phyloP scores from a whole-genome alignment of 2,329 filamentous ascomycete genomes.

The Tolypocladium album region DNA sequence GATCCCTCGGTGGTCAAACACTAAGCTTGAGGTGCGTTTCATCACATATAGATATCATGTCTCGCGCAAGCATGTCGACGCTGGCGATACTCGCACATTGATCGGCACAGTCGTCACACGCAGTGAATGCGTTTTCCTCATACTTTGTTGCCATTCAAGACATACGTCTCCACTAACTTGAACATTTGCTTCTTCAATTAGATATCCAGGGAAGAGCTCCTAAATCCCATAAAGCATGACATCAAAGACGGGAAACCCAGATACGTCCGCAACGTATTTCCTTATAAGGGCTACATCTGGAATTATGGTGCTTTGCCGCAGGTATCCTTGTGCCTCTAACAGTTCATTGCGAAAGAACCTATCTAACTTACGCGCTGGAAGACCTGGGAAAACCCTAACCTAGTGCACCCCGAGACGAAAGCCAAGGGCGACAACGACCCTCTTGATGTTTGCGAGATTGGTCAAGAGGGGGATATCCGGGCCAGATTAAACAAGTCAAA shows the following conservation, averaged over 20 bases:
- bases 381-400: not conserved
- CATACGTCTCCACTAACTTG: not conserved
- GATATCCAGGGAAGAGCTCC: not conserved
- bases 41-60: not conserved
- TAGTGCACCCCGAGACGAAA: not conserved
- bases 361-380: not conserved
- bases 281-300: not conserved
- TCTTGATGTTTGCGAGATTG: not conserved
- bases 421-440: not conserved
- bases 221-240: not conserved
- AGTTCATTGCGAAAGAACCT: not conserved
- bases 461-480: not conserved
- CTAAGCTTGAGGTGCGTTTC: not conserved
- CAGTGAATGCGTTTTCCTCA: not conserved
- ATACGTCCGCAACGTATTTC: not conserved
- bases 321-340: not conserved
- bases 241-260: not conserved
- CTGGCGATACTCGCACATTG: not conserved
- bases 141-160: not conserved
- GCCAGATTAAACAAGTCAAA: not conserved
- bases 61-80: not conserved
- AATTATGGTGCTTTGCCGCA: not conserved
- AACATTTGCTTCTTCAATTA: not conserved
- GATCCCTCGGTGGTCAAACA: not conserved
- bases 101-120: too few species aligned